A percentile compares a stretch with the other conserved stretches of the same genome.
These are phyloP conservation scores for Platanthera zijinensis DNA, from an alignment of 106 monocot genomes.

Conservation along the genomic window DNA sequence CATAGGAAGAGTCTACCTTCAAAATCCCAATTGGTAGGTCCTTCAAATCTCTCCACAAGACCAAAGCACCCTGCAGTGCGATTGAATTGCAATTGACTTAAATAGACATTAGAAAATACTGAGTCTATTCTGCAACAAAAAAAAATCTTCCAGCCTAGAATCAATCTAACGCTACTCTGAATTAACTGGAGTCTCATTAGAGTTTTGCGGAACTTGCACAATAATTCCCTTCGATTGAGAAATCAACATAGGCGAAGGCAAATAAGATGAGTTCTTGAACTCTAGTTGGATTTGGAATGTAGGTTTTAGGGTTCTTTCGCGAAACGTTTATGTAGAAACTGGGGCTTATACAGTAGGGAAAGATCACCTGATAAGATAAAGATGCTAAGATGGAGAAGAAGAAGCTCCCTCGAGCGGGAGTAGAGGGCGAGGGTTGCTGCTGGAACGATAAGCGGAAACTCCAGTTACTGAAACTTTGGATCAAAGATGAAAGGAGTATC, in stretches of 20 bases:
- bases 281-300: background rate
- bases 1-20: constrained; percentile 4
- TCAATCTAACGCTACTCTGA: background rate
- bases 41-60: background rate
- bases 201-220: background rate
- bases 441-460: background rate
- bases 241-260: background rate
- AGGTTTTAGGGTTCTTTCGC: background rate
- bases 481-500: too few species aligned
- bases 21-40: background rate
- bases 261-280: background rate
- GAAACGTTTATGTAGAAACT: background rate
- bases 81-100: background rate
- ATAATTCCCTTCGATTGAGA: background rate
- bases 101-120: background rate
- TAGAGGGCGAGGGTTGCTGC: background rate
- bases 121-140: background rate
- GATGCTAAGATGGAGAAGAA: background rate
- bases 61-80: background rate
- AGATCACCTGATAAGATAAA: background rate
- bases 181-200: background rate
- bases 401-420: background rate
- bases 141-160: background rate
- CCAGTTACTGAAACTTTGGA: too few species aligned
- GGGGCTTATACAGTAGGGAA: background rate